Evolutionary conservation across 805 yeast species (phyloP).

Genomic region (Teunomyces cretensis): DNA sequence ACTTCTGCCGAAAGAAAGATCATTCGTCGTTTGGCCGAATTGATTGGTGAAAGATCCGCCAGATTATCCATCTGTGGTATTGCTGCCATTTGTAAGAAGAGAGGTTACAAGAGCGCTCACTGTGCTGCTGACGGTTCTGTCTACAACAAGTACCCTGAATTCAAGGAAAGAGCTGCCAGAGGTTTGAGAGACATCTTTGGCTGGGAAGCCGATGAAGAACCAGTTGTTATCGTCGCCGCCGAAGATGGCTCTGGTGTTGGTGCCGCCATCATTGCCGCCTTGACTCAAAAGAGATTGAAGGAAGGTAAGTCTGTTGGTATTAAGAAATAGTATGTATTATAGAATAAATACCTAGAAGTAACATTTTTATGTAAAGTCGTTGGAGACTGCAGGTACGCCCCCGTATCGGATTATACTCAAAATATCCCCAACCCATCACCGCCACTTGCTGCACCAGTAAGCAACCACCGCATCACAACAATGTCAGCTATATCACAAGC

Average conservation of each 20-base stretch:
- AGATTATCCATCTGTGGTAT: conserved; percentile 92
- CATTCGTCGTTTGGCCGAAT: conserved; percentile 78
- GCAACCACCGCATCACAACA: too few species aligned
- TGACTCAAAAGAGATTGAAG: conserved; percentile 76
- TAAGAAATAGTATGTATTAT: conserved; percentile 6
- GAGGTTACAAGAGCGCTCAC: conserved; percentile 72
- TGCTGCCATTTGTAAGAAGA: conserved; percentile 89
- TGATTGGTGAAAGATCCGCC: conserved; percentile 90
- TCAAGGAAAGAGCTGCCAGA: conserved; percentile 83
- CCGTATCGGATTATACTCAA: background rate
- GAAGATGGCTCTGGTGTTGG: conserved; percentile 99
- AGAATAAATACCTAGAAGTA: background rate
- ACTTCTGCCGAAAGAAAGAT: conserved; percentile 77
- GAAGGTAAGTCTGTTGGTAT: conserved; percentile 69
- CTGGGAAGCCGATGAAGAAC: conserved; percentile 71
- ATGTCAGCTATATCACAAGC: background rate
- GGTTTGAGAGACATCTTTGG: conserved; percentile 87
- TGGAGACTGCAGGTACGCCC: background rate
- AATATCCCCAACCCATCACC: too few species aligned
- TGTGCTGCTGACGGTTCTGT: conserved; percentile 99
- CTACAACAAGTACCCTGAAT: conserved; percentile 88
- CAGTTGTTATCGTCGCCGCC: conserved; percentile 84
- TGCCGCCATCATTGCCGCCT: conserved; percentile 96
- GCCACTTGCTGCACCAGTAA: too few species aligned
- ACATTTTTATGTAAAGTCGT: too few species aligned